A percentile compares a stretch with the other conserved stretches of the same genome.
Evolutionary conservation across 352 stramenopile genomes (phyloP).

Genomic region (Globisporangium nodosum): DNA sequence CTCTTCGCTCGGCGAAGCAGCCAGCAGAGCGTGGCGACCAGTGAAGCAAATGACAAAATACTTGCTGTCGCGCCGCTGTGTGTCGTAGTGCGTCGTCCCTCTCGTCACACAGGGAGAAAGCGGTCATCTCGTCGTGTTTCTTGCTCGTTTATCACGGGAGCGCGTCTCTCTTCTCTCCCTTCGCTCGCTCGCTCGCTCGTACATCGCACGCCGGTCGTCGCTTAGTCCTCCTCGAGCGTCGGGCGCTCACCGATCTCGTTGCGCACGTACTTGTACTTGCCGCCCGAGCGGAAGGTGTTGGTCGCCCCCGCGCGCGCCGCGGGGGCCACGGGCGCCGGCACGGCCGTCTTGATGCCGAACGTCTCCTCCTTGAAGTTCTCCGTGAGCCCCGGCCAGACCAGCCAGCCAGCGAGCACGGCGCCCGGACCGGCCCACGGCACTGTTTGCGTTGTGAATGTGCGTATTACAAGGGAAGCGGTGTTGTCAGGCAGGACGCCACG

Average conservation of each 20-base stretch:
- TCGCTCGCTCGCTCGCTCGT: background rate
- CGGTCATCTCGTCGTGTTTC: background rate
- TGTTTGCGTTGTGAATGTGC: conserved; percentile 5
- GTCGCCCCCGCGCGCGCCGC: background rate
- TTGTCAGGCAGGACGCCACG: too few species aligned
- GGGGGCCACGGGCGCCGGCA: conserved; percentile 14
- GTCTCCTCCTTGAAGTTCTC: conserved; percentile 69
- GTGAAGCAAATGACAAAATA: background rate
- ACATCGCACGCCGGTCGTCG: background rate
- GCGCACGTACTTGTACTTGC: conserved; percentile 81
- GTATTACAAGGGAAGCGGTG: too few species aligned
- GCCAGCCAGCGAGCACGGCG: conserved; percentile 48
- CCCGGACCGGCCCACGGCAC: conserved; percentile 48
- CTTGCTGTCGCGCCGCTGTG: background rate
- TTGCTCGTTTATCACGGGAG: background rate
- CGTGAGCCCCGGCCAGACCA: conserved; percentile 68
- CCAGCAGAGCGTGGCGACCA: background rate
- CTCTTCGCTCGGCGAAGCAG: background rate
- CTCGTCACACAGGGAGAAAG: background rate
- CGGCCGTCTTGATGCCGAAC: conserved; percentile 44
- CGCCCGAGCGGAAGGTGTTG: conserved; percentile 37
- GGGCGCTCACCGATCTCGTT: conserved; percentile 70
- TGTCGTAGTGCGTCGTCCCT: background rate
- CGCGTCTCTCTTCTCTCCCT: too few species aligned
- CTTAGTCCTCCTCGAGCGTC: conserved; percentile 61